Evolutionary conservation across 352 stramenopile species (phyloP).

Genomic region (Globisporangium heterothallicum): DNA sequence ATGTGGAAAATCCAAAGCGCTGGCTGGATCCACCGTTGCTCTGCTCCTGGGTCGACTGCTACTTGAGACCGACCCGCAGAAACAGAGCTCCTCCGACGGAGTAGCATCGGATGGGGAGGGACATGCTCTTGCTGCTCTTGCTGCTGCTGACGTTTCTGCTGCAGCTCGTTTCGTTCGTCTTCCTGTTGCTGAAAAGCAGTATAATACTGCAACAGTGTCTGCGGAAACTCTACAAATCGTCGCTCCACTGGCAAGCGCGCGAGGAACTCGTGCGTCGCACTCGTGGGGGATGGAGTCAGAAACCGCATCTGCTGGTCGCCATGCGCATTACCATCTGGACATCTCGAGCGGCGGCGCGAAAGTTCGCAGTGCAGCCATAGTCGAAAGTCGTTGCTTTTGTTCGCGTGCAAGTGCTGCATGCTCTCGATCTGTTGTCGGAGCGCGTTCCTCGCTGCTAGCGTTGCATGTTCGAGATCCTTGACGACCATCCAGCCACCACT

Average conservation of each 20-base stretch:
- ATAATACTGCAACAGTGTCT: conserved; percentile 26
- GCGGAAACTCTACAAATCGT: conserved; percentile 25
- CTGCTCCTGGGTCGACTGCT: conserved; percentile 2
- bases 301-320: background rate
- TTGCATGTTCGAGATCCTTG: conserved; percentile 13
- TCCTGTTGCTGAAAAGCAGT: conserved; percentile 14
- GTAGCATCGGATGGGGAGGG: conserved; percentile 16
- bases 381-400: conserved; percentile 24
- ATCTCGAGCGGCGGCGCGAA: background rate
- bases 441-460: conserved; percentile 12
- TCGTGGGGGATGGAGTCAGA: too few relatives aligned
- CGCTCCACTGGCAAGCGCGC: conserved; percentile 16
- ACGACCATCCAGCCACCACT: conserved; percentile 27
- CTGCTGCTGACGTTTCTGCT: conserved; percentile 11
- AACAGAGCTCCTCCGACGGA: conserved; percentile 18
- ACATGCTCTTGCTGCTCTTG: conserved; percentile 8
- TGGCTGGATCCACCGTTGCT: conserved; percentile 19
- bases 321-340: background rate
- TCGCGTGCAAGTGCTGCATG: conserved; percentile 20
- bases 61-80: conserved; percentile 9
- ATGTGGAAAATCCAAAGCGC: conserved; percentile 51
- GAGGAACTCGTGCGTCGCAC: conserved; percentile 5
- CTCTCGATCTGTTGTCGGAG: conserved; percentile 27
- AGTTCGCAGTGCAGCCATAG: conserved; percentile 28
- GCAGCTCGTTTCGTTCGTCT: conserved; percentile 11